These are phyloP conservation scores for Forsythia suspensa DNA, from an alignment of 257 asterid genomes.

Conservation along the genomic window DNA sequence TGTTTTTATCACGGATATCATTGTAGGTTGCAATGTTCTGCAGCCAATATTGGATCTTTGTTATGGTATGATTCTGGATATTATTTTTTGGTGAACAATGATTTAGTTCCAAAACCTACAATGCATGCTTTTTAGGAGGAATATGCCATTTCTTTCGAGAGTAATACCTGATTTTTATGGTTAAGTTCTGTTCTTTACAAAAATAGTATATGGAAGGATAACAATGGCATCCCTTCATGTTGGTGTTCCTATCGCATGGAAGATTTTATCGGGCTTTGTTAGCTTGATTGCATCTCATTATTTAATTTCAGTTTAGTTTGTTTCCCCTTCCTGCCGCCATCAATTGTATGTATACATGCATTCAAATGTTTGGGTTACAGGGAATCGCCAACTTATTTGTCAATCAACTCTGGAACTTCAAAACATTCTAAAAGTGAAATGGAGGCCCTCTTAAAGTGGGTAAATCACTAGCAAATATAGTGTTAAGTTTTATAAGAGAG, in stretches of 20 bases:
- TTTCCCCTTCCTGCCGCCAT: slow-evolving; percentile 8
- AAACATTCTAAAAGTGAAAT: slow-evolving; percentile 4
- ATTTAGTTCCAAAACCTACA: not conserved
- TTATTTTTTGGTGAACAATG: not conserved
- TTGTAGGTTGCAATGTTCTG: not conserved
- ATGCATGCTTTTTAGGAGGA: not conserved
- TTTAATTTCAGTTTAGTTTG: not conserved
- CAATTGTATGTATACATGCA: not conserved
- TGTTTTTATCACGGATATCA: not conserved
- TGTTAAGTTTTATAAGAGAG: not conserved
- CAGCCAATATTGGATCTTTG: not conserved
- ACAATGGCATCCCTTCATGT: not conserved
- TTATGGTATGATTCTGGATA: not conserved
- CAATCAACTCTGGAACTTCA: not conserved
- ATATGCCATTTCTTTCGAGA: not conserved
- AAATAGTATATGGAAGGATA: not conserved
- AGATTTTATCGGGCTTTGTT: too few species aligned
- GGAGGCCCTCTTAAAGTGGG: not conserved
- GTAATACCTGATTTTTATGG: not conserved
- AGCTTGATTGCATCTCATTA: not conserved
- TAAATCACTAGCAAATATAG: not conserved
- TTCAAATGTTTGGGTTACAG: not conserved
- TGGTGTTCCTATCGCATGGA: not conserved
- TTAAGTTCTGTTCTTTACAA: not conserved
- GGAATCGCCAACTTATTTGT: not conserved